Base-by-base conservation (phyloP, 805 yeast species). In the Wickerhamiella spandovensis region DNA sequence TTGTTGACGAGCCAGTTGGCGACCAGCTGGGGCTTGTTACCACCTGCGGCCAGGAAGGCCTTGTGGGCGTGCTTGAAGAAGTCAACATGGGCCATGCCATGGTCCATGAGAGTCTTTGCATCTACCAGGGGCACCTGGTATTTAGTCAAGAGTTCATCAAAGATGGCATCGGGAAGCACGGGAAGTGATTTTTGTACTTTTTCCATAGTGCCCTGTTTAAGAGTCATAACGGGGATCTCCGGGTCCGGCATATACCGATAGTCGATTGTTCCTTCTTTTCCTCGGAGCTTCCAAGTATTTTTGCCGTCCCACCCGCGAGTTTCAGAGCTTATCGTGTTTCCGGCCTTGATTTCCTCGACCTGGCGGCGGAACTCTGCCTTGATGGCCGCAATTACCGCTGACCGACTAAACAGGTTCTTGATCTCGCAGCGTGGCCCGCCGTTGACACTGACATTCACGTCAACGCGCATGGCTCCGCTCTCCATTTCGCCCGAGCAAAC, bases 191-290 rank as follows among this genome's bases (percentile, higher is more conserved):
- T 15, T 4, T 12, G 32, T 3, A 28, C 32, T 12, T 28, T 28
- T 28, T 28, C 15, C 32, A 28, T 28, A 4, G 32, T 28, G 15
- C 32, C 32, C 1, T 66, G 51, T 38, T 74, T 68, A 2, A 90
- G 62, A 15, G 59, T 52, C 3, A 89, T 66, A 1, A 67, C 64
- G 0, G 92, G 88, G 28, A 92, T 67, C 63, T 92, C 98, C 1
- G 94, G 85, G 63, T 92, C 98, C 0, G 97, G 96, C 74, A 90
- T 82, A 62, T 88, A 92, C 58, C 97, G 71, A 65, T 92, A 92
- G 64, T 92, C 98, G 12, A 84, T 74, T 0, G 85, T 76, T 39
- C 77, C 76, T 63, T 90, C 97, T 60, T 92, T 92, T 3, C 77
- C 71, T 61, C 98, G 76, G 47, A 83, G 67, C 47, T 75, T 72